These are phyloP conservation scores for Coemansia sp. DNA, from an alignment of 192 early-diverging fungal species.

Conservation along the genomic window DNA sequence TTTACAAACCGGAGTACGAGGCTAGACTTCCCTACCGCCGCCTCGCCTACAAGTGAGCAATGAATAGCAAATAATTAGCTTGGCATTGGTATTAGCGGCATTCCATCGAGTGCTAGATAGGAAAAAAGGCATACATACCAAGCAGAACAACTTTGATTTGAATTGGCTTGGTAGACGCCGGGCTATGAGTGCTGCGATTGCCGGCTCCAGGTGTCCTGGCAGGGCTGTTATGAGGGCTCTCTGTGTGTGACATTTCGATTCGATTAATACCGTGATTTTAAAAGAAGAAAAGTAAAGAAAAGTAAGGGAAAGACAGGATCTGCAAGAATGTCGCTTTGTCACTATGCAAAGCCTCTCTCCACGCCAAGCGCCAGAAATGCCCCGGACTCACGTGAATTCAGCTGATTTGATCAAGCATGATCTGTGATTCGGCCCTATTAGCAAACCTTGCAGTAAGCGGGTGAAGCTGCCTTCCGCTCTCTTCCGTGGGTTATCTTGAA, in stretches of 20 bases:
- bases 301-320: background rate
- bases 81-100: background rate
- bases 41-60: slow-evolving; percentile 60
- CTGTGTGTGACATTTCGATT: slow-evolving; percentile 41
- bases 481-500: background rate
- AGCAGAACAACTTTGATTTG: slow-evolving; percentile 98
- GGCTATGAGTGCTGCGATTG: slow-evolving; percentile 16
- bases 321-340: background rate
- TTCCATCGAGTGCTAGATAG: background rate
- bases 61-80: background rate
- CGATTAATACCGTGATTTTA: background rate
- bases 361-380: background rate
- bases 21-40: slow-evolving; percentile 98
- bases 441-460: background rate
- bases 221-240: slow-evolving; percentile 27
- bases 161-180: slow-evolving; percentile 66
- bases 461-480: background rate
- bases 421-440: background rate
- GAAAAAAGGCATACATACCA: slow-evolving; percentile 51
- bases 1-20: slow-evolving; percentile 93
- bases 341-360: background rate
- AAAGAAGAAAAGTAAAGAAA: background rate
- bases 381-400: background rate
- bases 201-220: slow-evolving; percentile 6
- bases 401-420: background rate